Evolutionary conservation across 2,329 filamentous ascomycete species (phyloP).

Genomic region (Botryotinia narcissicola): DNA sequence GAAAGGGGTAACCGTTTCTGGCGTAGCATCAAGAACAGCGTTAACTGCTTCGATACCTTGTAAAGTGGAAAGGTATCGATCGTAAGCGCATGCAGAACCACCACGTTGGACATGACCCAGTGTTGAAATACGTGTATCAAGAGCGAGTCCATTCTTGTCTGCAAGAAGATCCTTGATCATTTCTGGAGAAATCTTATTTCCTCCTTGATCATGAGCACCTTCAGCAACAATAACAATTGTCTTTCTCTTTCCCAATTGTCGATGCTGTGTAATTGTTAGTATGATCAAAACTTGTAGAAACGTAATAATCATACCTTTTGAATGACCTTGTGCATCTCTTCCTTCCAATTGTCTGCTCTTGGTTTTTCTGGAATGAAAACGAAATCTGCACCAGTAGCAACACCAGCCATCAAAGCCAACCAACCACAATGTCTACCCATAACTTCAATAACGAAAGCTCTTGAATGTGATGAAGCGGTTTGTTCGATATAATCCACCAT

Average conservation of each 20-base stretch:
- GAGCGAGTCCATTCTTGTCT: constrained; percentile 67
- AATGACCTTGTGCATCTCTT: constrained; percentile 81
- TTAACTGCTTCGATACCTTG: constrained; percentile 94
- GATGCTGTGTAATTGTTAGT: constrained; percentile 57
- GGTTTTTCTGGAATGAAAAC: constrained; percentile 96
- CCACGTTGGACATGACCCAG: constrained; percentile 97
- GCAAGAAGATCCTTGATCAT: constrained; percentile 89
- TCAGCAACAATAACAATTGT: constrained; percentile 98
- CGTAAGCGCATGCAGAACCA: constrained; percentile 87
- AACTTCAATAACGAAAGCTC: constrained; percentile 96
- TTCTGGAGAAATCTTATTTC: constrained; percentile 77
- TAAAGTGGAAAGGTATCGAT: constrained; percentile 86
- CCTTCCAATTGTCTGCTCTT: constrained; percentile 80
- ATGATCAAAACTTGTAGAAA: background rate
- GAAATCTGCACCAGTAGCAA: constrained; percentile 93
- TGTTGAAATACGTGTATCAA: constrained; percentile 93
- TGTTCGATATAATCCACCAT: constrained; percentile 97
- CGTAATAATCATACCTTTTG: constrained; percentile 53
- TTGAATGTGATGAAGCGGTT: constrained; percentile 88
- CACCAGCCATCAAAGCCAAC: constrained; percentile 93
- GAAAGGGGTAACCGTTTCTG: constrained; percentile 86
- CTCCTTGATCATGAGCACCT: constrained; percentile 80
- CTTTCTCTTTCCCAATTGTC: constrained; percentile 86
- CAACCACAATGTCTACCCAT: constrained; percentile 98
- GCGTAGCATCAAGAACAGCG: constrained; percentile 83